These are phyloP conservation scores for Leptosphaerulina australis DNA, from an alignment of 2,329 filamentous ascomycete species.

Conservation along the genomic window DNA sequence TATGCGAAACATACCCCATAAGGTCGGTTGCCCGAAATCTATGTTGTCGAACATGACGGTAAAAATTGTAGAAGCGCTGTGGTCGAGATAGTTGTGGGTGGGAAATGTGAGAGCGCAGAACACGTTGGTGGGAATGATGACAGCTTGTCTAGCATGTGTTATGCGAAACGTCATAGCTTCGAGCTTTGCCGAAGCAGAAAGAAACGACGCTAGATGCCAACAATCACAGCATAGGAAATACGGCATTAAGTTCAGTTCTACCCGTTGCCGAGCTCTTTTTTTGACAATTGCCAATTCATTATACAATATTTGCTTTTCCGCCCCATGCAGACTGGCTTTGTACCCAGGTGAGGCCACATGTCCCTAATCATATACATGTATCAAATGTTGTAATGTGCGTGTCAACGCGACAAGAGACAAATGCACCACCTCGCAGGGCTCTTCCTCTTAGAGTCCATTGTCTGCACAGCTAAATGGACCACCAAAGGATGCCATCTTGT, in stretches of 20 bases:
- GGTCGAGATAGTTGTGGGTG: not conserved
- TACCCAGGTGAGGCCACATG: not conserved
- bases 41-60: slow-evolving; percentile 39
- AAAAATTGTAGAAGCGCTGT: not conserved
- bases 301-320: not conserved
- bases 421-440: not conserved
- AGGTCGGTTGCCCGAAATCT: slow-evolving; percentile 54
- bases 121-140: slow-evolving; percentile 25
- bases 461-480: slow-evolving; percentile 75
- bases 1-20: slow-evolving; percentile 54
- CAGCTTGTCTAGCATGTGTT: slow-evolving; percentile 31
- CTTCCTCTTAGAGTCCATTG: slow-evolving; percentile 62
- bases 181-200: slow-evolving; percentile 13
- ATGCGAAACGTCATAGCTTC: slow-evolving; percentile 40
- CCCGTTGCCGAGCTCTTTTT: not conserved
- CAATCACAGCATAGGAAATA: not conserved
- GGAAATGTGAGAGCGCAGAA: not conserved
- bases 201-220: not conserved
- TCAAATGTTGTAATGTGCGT: not conserved
- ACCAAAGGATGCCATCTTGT: slow-evolving; percentile 67
- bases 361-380: slow-evolving; percentile 1
- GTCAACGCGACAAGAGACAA: not conserved
- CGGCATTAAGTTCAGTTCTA: not conserved
- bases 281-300: not conserved
- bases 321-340: not conserved